Evolutionary conservation across 768 basidiomycete species (phyloP), one percentile per base, ranked within the genome.

Genomic region (Candolleomyces efflorescens): DNA sequence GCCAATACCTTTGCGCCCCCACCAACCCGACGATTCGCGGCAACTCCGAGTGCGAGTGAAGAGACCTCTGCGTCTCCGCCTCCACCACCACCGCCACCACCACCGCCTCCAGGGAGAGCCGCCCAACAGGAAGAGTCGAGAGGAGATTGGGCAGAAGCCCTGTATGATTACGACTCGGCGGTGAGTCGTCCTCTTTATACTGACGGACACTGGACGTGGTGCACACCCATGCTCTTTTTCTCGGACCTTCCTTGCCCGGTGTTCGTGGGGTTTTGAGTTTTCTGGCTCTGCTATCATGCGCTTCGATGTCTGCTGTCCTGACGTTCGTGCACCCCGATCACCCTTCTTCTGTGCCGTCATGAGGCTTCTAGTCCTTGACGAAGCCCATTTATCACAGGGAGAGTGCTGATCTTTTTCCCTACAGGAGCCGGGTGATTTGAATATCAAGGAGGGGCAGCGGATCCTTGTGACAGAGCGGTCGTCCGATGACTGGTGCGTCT

Each of bases 71-170:
- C 65, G 18, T 67, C 66, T 11, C 67, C 69, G 9, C 65, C 71
- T 18, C 68, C 71, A 23, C 67, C 71, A 23, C 67, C 70, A 62
- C 58, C 67, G 48, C 68, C 64, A 26, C 64, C 66, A 5, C 71
- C 72, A 38, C 72, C 69, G 32, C 69, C 71, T 58, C 69, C 71
- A 20, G 71, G 62, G 36, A n/a, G 58, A 53, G 51, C 36, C 18
- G 51, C 51, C 38, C 36, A 71, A 53, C 70, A 71, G 53, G 64
- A 75, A 36, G 75, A 71, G 51, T 64, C 64, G 9, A 64, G 71
- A 37, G 89, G 87, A 3, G 86, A 89, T 60, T 92, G 90, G 90
- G 89, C 82, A 15, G 84, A 91, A 63, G 90, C 76, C 4, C 63
- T 90, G 69, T 92, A 92, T 65, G 89, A 89, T 59, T 92, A 89